phyloP scores from a whole-genome alignment of 257 asterid species.

The Solanum stenotomum region DNA sequence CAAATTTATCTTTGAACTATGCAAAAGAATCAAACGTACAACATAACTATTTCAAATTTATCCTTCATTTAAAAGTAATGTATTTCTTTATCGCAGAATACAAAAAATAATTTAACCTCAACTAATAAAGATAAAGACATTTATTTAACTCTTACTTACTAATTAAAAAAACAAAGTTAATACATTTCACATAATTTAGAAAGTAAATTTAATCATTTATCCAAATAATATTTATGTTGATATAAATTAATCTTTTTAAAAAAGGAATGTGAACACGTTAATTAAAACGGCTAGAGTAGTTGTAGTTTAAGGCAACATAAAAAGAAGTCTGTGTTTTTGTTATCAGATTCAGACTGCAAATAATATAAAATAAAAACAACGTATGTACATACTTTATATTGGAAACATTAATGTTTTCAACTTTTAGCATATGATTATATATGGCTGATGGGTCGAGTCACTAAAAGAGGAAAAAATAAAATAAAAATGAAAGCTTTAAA shows the following conservation, averaged over 20 bases:
- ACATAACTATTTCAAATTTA: too few relatives aligned
- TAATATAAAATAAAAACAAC: neutral
- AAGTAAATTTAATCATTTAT: too few relatives aligned
- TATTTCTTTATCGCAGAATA: too few relatives aligned
- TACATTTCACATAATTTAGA: too few relatives aligned
- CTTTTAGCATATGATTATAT: neutral
- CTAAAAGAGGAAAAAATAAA: too few relatives aligned
- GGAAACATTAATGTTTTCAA: neutral
- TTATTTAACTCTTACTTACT: neutral
- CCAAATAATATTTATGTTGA: neutral
- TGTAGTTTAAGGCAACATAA: neutral
- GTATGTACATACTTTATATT: neutral
- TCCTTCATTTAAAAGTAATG: too few relatives aligned
- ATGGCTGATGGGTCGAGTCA: neutral
- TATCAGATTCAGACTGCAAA: neutral
- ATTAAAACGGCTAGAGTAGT: neutral
- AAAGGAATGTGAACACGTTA: neutral
- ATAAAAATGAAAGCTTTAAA: too few relatives aligned
- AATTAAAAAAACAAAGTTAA: too few relatives aligned
- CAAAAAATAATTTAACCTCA: neutral
- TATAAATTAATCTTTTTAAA: too few relatives aligned
- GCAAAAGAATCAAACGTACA: too few relatives aligned
- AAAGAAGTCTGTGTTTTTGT: neutral
- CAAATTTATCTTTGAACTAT: too few relatives aligned
- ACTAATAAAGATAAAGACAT: too few relatives aligned